Evolutionary conservation across 805 yeast genomes (phyloP), one percentile per base, ranked within the genome.

Genomic region (Schizosaccharomyces octosporus): DNA sequence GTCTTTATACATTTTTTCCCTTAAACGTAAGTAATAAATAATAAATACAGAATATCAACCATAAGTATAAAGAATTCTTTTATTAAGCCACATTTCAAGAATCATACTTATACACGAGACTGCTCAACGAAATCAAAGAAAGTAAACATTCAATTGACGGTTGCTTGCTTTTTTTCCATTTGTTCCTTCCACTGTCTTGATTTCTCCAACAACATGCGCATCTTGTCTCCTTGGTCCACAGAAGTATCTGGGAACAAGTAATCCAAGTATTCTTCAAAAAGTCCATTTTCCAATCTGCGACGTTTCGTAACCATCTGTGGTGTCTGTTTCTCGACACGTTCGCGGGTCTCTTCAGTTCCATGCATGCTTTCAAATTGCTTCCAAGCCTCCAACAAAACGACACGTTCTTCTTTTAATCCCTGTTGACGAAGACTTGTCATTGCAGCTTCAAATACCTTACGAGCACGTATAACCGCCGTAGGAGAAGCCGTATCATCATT

Each of bases 231-330:
- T n/a, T 27, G 48, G 24, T 61, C 62, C 24, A 55, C 65, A 65
- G 73, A 76, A 65, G 82, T 85, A 57, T 83, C 85, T 0, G 89
- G 86, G 66, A 84, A 87, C 4, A 78, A 71, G 69, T 81, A 84
- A 62, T 81, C 88, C 61, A 74, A 67, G 64, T 75, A 75, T 66
- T 82, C 87, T 63, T 78, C 76, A 62, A 78, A 78, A 1, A 74
- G 67, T 2, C 79, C 82, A 59, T 75, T 78, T 2, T 68, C 72
- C 36, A 70, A 63, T 3, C 68, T 69, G 59, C 74, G 72, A 29
- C 77, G 70, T 65, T 76, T 74, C 64, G 75, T 79, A 21, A 78
- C 77, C 11, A 77, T 66, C 6, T 73, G 71, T 0, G 95, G 95
- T 59, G 80, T 68, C 64, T 82, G 77, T 32, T 69, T 69, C 7